Percentiles rank a stretch among this genome's conserved stretches.
Conservation (phyloP, 2,329 filamentous ascomycete species). For the Annulohypoxylon truncatum region DNA sequence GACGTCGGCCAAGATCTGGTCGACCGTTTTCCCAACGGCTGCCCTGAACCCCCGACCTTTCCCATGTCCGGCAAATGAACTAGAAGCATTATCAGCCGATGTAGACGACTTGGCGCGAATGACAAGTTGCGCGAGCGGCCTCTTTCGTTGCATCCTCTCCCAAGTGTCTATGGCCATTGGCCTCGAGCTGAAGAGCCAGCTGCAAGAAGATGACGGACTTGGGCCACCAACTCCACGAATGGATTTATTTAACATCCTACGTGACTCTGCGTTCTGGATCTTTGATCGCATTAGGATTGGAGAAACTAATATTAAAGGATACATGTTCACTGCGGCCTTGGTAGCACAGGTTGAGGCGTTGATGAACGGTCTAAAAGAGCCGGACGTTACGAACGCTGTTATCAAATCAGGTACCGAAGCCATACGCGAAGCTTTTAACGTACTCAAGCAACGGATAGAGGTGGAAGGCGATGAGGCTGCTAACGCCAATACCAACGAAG, state of each 20-base stretch:
- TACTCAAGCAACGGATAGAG: conserved; percentile 51
- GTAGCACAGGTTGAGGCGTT: conserved; percentile 58
- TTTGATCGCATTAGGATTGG: conserved; percentile 57
- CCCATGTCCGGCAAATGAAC: background rate
- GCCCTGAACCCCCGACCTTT: conserved; percentile 26
- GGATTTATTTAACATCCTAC: conserved; percentile 57
- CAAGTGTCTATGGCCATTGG: conserved; percentile 54
- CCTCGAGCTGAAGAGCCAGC: conserved; percentile 55
- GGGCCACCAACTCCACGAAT: conserved; percentile 51
- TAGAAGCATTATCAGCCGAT: conserved; percentile 23
- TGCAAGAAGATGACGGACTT: conserved; percentile 56
- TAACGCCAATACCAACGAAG: conserved; percentile 48
- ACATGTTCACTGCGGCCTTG: conserved; percentile 56
- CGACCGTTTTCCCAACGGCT: conserved; percentile 50
- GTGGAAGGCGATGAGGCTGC: conserved; percentile 20
- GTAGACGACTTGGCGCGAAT: conserved; percentile 54
- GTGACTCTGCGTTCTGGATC: conserved; percentile 56
- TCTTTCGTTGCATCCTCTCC: conserved; percentile 53
- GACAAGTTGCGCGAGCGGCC: conserved; percentile 53
- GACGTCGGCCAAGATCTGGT: conserved; percentile 60
- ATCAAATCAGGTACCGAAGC: conserved; percentile 54
- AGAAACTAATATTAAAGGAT: conserved; percentile 67
- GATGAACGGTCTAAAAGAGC: conserved; percentile 50
- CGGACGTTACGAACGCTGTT: conserved; percentile 51
- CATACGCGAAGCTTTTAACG: conserved; percentile 48